Conservation (phyloP, 176 grass and related monocot species). For the Triticum urartu region DNA sequence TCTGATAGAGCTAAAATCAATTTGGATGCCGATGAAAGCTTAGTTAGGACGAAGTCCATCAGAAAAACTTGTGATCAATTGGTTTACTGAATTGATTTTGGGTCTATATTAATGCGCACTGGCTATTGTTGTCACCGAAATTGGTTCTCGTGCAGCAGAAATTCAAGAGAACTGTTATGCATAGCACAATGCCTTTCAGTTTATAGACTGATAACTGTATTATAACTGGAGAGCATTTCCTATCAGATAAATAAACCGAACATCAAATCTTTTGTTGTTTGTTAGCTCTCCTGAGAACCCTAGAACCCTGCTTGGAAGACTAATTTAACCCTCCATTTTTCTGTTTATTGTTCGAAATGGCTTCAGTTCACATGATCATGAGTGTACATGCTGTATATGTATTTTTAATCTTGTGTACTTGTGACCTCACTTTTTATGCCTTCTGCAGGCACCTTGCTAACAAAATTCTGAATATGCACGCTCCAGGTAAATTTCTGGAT, state of each 20-base stretch:
- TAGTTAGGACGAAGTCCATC: background rate
- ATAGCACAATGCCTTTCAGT: background rate
- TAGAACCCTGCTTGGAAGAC: background rate
- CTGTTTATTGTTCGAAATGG: background rate
- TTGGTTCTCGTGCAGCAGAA: background rate
- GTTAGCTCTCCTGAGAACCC: background rate
- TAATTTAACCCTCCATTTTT: background rate
- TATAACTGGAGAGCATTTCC: background rate
- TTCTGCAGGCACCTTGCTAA: constrained; percentile 86
- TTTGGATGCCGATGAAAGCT: background rate
- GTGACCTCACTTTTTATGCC: constrained; percentile 18
- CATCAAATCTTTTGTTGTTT: background rate
- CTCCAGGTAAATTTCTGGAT: constrained; percentile 53
- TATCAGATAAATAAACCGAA: background rate
- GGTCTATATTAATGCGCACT: background rate
- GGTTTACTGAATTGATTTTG: background rate
- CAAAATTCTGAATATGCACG: constrained; percentile 83
- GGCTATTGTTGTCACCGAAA: background rate
- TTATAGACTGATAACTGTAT: background rate
- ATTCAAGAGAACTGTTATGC: background rate
- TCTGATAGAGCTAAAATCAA: background rate
- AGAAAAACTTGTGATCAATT: background rate
- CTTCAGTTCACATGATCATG: background rate
- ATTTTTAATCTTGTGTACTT: background rate
- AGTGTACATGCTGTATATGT: background rate